Evolutionary conservation across 176 grass and related monocot genomes (phyloP).

Genomic region (Carex cristatella): DNA sequence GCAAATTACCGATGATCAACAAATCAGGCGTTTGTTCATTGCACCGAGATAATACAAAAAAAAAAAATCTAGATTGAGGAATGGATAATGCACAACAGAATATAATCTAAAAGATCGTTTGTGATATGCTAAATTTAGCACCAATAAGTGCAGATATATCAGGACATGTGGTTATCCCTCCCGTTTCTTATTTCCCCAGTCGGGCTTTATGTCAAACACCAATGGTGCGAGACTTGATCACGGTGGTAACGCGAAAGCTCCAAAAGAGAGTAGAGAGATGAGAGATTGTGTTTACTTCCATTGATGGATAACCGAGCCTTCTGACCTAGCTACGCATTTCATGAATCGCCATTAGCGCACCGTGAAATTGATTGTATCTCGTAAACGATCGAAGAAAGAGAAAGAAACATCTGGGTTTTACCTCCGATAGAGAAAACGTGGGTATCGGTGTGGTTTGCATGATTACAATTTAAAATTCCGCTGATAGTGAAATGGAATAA

Average conservation of each 20-base stretch:
- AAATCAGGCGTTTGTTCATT: not conserved
- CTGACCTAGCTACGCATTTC: not conserved
- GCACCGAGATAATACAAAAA: not conserved
- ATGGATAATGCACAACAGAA: not conserved
- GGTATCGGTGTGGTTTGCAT: too few relatives aligned
- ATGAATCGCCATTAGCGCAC: not conserved
- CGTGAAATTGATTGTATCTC: not conserved
- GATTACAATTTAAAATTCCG: too few relatives aligned
- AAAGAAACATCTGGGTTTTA: too few relatives aligned
- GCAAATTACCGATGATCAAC: not conserved
- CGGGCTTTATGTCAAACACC: not conserved
- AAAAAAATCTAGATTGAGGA: not conserved
- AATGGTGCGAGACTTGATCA: not conserved
- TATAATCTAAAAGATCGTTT: not conserved
- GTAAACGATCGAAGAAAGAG: not conserved
- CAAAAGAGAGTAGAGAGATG: not conserved
- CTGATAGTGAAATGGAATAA: too few relatives aligned
- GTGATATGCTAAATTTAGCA: not conserved
- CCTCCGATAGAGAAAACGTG: too few relatives aligned
- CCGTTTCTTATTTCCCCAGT: not conserved
- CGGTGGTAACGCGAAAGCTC: not conserved
- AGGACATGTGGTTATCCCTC: not conserved
- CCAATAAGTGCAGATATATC: not conserved
- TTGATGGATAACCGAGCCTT: not conserved
- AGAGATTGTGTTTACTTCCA: constrained; percentile 8